Conservation (phyloP, 192 early-diverging fungal genomes). For the Coemansia sp. region DNA sequence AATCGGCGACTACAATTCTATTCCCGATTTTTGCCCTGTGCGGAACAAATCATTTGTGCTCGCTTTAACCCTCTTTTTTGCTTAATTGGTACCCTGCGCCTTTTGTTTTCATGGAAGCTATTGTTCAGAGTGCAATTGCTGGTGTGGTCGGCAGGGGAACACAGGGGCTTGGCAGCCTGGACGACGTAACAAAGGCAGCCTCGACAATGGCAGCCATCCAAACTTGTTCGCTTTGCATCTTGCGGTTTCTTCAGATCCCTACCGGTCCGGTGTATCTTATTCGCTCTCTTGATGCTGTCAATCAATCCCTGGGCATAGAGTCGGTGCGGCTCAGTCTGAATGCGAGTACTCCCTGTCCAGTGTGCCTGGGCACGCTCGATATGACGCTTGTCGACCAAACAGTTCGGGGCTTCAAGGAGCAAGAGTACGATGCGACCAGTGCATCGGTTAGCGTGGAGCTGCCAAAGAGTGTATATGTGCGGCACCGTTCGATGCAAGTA, state of each 20-base stretch:
- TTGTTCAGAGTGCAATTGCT: not conserved
- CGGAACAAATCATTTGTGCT: not conserved
- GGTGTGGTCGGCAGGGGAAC: not conserved
- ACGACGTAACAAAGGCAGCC: not conserved
- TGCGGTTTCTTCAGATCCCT: conserved; percentile 21
- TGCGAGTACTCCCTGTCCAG: conserved; percentile 9
- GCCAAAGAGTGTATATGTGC: conserved; percentile 35
- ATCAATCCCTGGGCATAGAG: not conserved
- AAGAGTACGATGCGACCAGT: conserved; percentile 2
- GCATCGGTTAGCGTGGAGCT: conserved; percentile 31
- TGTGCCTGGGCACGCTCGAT: conserved; percentile 28
- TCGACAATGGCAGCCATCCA: not conserved
- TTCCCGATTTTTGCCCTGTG: not conserved
- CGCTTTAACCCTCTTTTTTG: not conserved
- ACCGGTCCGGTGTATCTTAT: conserved; percentile 18
- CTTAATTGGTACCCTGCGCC: too few species aligned
- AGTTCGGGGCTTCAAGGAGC: conserved; percentile 7
- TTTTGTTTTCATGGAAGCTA: not conserved
- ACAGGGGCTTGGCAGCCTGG: not conserved
- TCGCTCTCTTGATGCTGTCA: not conserved
- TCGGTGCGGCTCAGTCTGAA: too few species aligned
- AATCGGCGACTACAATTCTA: not conserved
- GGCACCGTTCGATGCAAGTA: conserved; percentile 32
- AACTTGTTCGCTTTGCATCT: conserved; percentile 21
- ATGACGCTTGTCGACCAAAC: not conserved